A percentile compares a stretch with the other conserved stretches of the same genome.
Evolutionary conservation across 2,329 filamentous ascomycete genomes (phyloP).

Genomic region (Aspergillus pseudoglaucus): DNA sequence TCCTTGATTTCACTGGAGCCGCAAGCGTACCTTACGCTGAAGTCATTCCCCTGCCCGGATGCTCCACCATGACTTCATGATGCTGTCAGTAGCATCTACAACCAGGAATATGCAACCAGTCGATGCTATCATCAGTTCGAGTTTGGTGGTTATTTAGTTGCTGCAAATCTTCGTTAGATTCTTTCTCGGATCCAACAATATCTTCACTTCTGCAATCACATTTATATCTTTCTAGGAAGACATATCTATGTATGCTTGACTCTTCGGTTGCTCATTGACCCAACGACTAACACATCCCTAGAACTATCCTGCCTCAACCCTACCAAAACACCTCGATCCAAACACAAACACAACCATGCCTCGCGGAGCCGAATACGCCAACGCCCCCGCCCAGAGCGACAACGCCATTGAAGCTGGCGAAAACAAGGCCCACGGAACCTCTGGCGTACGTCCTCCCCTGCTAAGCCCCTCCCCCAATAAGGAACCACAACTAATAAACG

Average conservation of each 20-base stretch:
- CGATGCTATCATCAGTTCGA: background rate
- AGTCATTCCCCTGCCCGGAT: constrained; percentile 17
- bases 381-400: constrained; percentile 32
- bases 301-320: background rate
- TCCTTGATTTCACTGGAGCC: background rate
- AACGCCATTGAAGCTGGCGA: constrained; percentile 31
- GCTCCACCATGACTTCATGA: constrained; percentile 27
- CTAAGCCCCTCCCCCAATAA: background rate
- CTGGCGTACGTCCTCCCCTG: constrained; percentile 17
- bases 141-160: background rate
- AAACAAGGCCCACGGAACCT: constrained; percentile 29
- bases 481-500: constrained; percentile 4
- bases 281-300: background rate
- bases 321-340: background rate
- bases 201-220: too few species aligned
- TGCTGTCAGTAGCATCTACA: constrained; percentile 17
- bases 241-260: too few species aligned
- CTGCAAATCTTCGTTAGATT: background rate
- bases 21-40: constrained; percentile 11
- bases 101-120: constrained; percentile 4
- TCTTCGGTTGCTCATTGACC: background rate
- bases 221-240: too few species aligned
- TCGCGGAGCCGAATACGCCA: constrained; percentile 36
- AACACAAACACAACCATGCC: constrained; percentile 21
- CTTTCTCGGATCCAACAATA: too few species aligned